Evolutionary conservation across 2,329 filamentous ascomycete genomes (phyloP).

Genomic region (Lecanicillium sp.): DNA sequence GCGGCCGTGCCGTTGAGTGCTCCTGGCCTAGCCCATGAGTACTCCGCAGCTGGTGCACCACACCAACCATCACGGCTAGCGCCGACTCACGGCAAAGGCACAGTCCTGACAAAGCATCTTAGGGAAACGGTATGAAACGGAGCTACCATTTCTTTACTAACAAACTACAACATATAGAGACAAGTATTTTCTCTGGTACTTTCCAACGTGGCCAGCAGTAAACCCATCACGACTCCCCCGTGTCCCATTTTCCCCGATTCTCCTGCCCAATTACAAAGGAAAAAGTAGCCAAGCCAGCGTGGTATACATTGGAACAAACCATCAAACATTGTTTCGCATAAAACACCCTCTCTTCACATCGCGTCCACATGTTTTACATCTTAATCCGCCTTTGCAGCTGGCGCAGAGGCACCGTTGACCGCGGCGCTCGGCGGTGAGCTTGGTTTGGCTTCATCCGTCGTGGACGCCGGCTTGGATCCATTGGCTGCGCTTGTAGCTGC

Average conservation of each 20-base stretch:
- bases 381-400: constrained; percentile 40
- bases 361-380: constrained; percentile 6
- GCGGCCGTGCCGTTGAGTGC: too few relatives aligned
- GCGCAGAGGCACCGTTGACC: constrained; percentile 35
- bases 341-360: constrained; percentile 5
- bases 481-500: constrained; percentile 27
- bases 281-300: constrained; percentile 8
- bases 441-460: constrained; percentile 44
- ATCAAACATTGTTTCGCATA: constrained; percentile 7
- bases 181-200: constrained; percentile 1
- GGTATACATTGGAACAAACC: constrained; percentile 11
- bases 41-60: too few relatives aligned
- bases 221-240: too few relatives aligned
- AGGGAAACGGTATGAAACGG: too few relatives aligned
- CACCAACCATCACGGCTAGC: too few relatives aligned
- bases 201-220: constrained; percentile 1
- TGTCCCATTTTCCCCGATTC: too few relatives aligned
- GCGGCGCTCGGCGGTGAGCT: constrained; percentile 37
- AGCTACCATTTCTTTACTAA: too few relatives aligned
- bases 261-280: constrained; percentile 1
- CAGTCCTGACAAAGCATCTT: too few relatives aligned
- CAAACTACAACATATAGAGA: constrained; percentile 5
- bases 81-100: too few relatives aligned
- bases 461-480: constrained; percentile 37
- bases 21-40: too few relatives aligned